Evolutionary conservation across 257 asterid species (phyloP), one percentile per base, ranked within the genome.

Genomic region (Echium plantagineum): DNA sequence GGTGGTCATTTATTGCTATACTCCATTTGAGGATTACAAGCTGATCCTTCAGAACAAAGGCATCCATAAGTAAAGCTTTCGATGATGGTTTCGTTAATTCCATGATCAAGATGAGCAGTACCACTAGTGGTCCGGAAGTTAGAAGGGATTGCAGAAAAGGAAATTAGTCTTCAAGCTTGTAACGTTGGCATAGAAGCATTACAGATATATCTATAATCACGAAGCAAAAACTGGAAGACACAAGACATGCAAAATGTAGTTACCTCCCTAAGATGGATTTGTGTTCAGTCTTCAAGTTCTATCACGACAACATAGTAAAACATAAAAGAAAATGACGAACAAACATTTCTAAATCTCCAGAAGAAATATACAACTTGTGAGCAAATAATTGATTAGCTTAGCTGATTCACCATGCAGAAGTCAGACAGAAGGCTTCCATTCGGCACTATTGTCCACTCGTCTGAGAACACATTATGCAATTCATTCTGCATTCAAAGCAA

Each of bases 61-160:
- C 94, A 10, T 83, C 66, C 49, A 84, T 95, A 13, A 81, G 73
- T 69, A 62, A 68, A 24, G 82, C 84, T 46, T 90, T 90, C 62
- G 76, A 82, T 57, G 55, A 73, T 6, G 94, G 86, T 2, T 90
- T 90, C 70, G 68, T 70, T 1, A 73, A 77, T 19, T 86, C 97
- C 17, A 83, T 90, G 85, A 83, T 84, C 78, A 90, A 83, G 83
- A 77, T 89, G 93, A 84, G 95, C 75, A 86, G 94, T 80, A 68
- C 84, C 28, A 83, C 80, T 52, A 87, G 94, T 48, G 97, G 97
- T 1, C 81, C 79, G 46, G 97, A 86, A 66, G 75, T 89, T 67
- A 77, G 94, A 75, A 86, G 72, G 74, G 81, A 86, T 66, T 89
- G 97, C 60, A 77, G 86, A 80, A 61, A 84, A 54, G 85, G 77